Conservation (phyloP, 2,329 filamentous ascomycete genomes). For the Phaeosphaeria sp. region DNA sequence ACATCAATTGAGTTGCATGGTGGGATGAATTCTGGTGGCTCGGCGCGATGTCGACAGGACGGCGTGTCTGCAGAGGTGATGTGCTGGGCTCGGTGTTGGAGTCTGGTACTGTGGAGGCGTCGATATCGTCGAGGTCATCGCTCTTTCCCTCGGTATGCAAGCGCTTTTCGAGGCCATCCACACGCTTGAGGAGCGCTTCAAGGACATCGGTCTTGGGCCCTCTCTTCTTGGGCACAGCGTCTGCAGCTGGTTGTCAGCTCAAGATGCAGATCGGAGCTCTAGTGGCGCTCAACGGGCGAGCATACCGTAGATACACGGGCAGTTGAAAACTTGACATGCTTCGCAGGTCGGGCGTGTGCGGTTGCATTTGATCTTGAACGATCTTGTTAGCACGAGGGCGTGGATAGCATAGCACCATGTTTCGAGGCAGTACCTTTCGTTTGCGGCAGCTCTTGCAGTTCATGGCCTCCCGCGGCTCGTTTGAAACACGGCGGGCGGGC, state of each 20-base stretch:
- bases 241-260: conserved; percentile 52
- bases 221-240: conserved; percentile 87
- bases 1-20: conserved; percentile 43
- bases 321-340: conserved; percentile 88
- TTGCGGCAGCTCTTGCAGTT: conserved; percentile 95
- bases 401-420: conserved; percentile 7
- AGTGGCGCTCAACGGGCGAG: conserved; percentile 11
- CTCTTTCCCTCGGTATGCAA: conserved; percentile 65
- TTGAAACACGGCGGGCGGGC: conserved; percentile 72
- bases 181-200: conserved; percentile 81
- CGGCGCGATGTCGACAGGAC: conserved; percentile 34
- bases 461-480: conserved; percentile 86
- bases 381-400: conserved; percentile 18
- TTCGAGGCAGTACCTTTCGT: conserved; percentile 70
- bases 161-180: conserved; percentile 82
- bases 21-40: conserved; percentile 27
- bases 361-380: conserved; percentile 84
- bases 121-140: conserved; percentile 43
- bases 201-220: conserved; percentile 90
- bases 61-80: conserved; percentile 27
- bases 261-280: conserved; percentile 2
- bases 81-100: conserved; percentile 22
- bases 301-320: conserved; percentile 84
- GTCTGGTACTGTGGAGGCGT: conserved; percentile 31
- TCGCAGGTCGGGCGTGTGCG: conserved; percentile 83